Conservation (phyloP, 169 alveolate genomes). For the Eimeria necatrix region DNA sequence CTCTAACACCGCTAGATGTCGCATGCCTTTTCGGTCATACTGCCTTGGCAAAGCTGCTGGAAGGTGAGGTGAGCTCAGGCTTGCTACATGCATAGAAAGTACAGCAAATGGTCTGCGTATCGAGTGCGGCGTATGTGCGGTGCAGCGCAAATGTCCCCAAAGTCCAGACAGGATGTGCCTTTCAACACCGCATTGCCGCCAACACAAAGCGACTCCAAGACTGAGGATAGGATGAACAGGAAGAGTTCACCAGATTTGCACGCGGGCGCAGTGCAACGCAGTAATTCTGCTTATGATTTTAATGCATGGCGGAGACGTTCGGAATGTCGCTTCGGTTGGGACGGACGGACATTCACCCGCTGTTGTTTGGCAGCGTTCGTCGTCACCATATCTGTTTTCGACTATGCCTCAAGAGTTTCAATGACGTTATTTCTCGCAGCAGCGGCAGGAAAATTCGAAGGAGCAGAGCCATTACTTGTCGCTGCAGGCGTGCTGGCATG, state of each 20-base stretch:
- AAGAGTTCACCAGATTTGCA: neutral
- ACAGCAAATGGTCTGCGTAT: neutral
- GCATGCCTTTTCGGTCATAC: conserved; percentile 57
- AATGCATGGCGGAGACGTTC: neutral
- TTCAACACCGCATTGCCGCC: neutral
- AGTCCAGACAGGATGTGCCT: neutral
- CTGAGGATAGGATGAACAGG: neutral
- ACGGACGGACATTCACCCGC: neutral
- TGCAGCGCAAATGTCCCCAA: conserved; percentile 60
- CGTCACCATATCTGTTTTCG: conserved; percentile 10
- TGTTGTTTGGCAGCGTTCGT: neutral
- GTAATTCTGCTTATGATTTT: neutral
- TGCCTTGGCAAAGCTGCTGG: conserved; percentile 67
- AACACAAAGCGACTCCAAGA: neutral
- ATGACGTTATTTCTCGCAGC: conserved; percentile 42
- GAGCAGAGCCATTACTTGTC: neutral
- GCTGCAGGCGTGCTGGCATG: conserved; percentile 40
- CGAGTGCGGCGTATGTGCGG: conserved; percentile 11
- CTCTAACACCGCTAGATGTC: conserved; percentile 69
- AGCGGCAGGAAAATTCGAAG: conserved; percentile 32
- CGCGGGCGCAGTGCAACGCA: neutral
- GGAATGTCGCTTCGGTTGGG: neutral
- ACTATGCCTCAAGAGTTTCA: conserved; percentile 50
- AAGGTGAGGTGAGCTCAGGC: conserved; percentile 28
- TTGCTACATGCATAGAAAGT: neutral